Conservation (phyloP, 768 basidiomycete genomes). For the Suillus brevipes region DNA sequence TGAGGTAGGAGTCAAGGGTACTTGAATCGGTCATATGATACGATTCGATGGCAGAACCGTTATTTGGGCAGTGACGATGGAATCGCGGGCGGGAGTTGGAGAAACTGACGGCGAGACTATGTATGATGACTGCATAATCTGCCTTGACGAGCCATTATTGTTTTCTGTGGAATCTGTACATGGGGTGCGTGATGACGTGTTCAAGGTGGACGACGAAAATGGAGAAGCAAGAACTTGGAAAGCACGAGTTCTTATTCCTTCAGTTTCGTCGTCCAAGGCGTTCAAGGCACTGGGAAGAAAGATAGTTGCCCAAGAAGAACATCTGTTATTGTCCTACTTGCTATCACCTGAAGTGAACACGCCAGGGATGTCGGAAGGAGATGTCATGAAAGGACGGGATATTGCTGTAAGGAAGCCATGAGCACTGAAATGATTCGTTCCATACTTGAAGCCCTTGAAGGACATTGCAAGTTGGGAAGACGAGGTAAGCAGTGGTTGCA, state of each 20-base stretch:
- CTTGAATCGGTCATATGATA: background rate
- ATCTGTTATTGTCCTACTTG: background rate
- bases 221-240: background rate
- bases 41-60: background rate
- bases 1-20: background rate
- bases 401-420: background rate
- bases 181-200: background rate
- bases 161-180: background rate
- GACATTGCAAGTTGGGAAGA: background rate
- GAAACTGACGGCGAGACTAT: background rate
- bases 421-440: background rate
- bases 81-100: background rate
- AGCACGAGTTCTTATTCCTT: no score
- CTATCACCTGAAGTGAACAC: background rate
- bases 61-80: background rate
- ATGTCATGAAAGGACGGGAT: background rate
- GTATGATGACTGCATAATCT: background rate
- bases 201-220: background rate
- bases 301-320: background rate
- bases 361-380: background rate
- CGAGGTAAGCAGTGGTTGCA: no score
- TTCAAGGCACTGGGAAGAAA: background rate
- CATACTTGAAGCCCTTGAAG: background rate
- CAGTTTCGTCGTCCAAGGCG: no score
- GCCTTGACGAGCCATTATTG: background rate